Evolutionary conservation across 2,329 filamentous ascomycete species (phyloP).

Genomic region (Zymoseptoria crescenta): DNA sequence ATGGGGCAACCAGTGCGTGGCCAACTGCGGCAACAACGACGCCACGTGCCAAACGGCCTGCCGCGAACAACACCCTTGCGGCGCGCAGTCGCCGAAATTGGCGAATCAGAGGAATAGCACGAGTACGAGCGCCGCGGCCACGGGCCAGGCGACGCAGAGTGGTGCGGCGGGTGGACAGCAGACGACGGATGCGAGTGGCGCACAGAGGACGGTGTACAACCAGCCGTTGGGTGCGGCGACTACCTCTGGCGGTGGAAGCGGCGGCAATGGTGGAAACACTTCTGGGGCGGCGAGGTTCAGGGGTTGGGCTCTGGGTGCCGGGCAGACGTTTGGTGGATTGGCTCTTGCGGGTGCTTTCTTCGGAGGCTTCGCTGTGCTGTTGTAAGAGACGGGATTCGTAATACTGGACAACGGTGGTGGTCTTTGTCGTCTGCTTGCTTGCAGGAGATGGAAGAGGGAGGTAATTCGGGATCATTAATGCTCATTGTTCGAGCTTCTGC

Average conservation of each 20-base stretch:
- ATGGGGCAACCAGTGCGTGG: slow-evolving; percentile 57
- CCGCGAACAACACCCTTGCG: slow-evolving; percentile 61
- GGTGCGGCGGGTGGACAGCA: slow-evolving; percentile 30
- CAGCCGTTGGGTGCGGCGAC: slow-evolving; percentile 34
- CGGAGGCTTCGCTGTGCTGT: slow-evolving; percentile 46
- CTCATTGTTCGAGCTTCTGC: no score
- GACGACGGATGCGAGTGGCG: slow-evolving; percentile 26
- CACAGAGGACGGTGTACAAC: slow-evolving; percentile 33
- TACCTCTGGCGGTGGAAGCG: slow-evolving; percentile 21
- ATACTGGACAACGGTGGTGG: background rate
- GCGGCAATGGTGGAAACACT: slow-evolving; percentile 6
- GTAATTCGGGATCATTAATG: no score
- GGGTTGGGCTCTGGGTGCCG: slow-evolving; percentile 43
- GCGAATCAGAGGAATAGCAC: slow-evolving; percentile 40
- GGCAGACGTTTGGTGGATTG: slow-evolving; percentile 49
- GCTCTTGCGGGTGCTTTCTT: slow-evolving; percentile 49
- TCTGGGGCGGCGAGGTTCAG: slow-evolving; percentile 20
- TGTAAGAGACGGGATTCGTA: slow-evolving; percentile 15
- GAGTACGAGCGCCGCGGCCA: slow-evolving; percentile 37
- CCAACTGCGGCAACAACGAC: slow-evolving; percentile 45
- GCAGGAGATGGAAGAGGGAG: background rate
- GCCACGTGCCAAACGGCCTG: slow-evolving; percentile 54
- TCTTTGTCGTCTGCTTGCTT: background rate
- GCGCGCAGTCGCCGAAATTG: slow-evolving; percentile 56
- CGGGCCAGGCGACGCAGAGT: slow-evolving; percentile 13